phyloP scores from a whole-genome alignment of 2,329 filamentous ascomycete species.

The Paecilomyces fulvus region DNA sequence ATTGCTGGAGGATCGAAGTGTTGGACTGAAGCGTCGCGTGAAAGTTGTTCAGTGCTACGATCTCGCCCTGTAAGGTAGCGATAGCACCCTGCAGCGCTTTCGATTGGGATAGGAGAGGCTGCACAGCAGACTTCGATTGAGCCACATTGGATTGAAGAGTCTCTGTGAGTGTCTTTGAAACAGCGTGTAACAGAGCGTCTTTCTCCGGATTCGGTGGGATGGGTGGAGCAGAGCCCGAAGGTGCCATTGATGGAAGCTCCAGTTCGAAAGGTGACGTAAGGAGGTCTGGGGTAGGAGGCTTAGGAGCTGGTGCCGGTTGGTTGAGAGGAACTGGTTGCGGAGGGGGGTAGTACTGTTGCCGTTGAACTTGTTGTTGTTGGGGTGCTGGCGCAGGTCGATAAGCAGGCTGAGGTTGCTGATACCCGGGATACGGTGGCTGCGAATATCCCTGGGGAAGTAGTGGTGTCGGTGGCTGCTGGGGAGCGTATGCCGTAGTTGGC shows the following conservation, averaged over 20 bases:
- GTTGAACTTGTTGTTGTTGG: slow-evolving; percentile 11
- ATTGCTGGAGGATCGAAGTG: slow-evolving; percentile 66
- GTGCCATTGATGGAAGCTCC: slow-evolving; percentile 41
- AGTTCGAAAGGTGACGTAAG: slow-evolving; percentile 56
- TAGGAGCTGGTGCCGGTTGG: slow-evolving; percentile 18
- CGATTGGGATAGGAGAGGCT: slow-evolving; percentile 70
- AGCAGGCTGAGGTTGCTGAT: slow-evolving; percentile 16
- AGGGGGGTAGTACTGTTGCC: slow-evolving; percentile 9
- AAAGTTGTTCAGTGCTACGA: slow-evolving; percentile 61
- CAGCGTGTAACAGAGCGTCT: slow-evolving; percentile 70
- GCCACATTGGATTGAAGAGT: slow-evolving; percentile 60
- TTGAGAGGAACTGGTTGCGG: slow-evolving; percentile 17
- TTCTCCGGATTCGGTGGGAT: slow-evolving; percentile 95
- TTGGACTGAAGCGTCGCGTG: slow-evolving; percentile 66
- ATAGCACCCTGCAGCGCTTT: slow-evolving; percentile 65
- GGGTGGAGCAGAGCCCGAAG: slow-evolving; percentile 58
- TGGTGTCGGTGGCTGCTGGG: slow-evolving; percentile 3
- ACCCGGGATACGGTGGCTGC: slow-evolving; percentile 13
- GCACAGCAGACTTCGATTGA: slow-evolving; percentile 66
- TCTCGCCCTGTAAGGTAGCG: slow-evolving; percentile 62
- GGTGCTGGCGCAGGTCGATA: slow-evolving; percentile 12
- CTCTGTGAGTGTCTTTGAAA: slow-evolving; percentile 60
- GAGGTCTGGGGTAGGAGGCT: slow-evolving; percentile 44
- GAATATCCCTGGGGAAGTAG: slow-evolving; percentile 1
- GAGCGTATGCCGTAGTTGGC: neutral